Evolutionary conservation across 345 rosid genomes (phyloP).

Genomic region (Eucalyptus tenuipes): DNA sequence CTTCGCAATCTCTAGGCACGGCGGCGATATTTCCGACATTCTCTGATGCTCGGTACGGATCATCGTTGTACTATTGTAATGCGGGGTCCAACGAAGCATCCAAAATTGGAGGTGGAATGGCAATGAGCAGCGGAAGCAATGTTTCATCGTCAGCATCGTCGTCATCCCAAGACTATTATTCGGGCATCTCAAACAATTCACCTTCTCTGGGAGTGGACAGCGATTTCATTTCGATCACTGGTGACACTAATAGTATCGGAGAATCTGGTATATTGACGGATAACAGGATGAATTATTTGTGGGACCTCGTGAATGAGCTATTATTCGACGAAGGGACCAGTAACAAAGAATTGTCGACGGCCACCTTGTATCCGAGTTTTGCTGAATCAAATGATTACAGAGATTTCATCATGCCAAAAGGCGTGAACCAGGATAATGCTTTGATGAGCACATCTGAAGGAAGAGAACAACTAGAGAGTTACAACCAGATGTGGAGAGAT

Average conservation of each 20-base stretch:
- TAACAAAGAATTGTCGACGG: background rate
- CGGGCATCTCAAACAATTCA: background rate
- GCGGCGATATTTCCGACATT: background rate
- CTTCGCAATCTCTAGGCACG: background rate
- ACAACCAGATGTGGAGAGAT: background rate
- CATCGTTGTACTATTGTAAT: background rate
- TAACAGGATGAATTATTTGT: slow-evolving; percentile 1
- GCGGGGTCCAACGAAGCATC: background rate
- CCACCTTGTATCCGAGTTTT: background rate
- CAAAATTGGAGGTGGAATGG: background rate
- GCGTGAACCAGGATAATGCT: background rate
- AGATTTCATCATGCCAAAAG: background rate
- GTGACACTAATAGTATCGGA: background rate
- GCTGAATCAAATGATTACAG: background rate
- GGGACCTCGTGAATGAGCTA: slow-evolving; percentile 9
- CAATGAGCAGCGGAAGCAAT: background rate
- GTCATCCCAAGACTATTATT: background rate
- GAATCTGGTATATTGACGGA: background rate
- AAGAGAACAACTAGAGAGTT: background rate
- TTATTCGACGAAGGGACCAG: background rate
- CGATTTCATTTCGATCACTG: background rate
- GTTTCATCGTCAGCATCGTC: background rate
- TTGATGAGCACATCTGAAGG: background rate
- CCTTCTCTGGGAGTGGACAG: slow-evolving; percentile 5
- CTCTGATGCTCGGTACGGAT: background rate